Percentiles rank a stretch among this genome's conserved stretches.
Conservation (phyloP, 495 filamentous ascomycete species). For the Penicillium tannophilum region DNA sequence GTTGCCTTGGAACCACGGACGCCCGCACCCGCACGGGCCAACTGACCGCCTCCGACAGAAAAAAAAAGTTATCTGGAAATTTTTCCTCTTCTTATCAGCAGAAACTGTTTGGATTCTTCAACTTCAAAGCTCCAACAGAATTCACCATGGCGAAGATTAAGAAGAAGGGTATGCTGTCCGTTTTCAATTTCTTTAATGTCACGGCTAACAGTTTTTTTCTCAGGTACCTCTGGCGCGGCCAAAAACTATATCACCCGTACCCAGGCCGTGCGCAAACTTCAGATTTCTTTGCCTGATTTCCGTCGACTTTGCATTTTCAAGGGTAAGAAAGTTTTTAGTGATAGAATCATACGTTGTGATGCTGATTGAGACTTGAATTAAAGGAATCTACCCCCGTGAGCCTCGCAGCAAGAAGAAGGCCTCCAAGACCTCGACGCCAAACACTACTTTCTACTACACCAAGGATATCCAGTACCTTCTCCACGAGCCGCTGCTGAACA, state of each 20-base stretch:
- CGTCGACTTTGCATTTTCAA: slow-evolving; percentile 98
- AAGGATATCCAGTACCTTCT: slow-evolving; percentile 98
- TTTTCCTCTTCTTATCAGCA: slow-evolving; percentile 40
- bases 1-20: slow-evolving; percentile 34
- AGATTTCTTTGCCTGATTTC: slow-evolving; percentile 96
- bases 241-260: slow-evolving; percentile 98
- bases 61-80: slow-evolving; percentile 46
- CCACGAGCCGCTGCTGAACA: slow-evolving; percentile 91
- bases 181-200: slow-evolving; percentile 5
- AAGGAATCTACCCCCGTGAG: slow-evolving; percentile 94
- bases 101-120: slow-evolving; percentile 18
- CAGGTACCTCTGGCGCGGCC: slow-evolving; percentile 85
- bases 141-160: slow-evolving; percentile 78
- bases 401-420: slow-evolving; percentile 96
- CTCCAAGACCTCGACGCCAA: slow-evolving; percentile 82
- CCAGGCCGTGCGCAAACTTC: slow-evolving; percentile 94
- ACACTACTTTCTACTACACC: slow-evolving; percentile 98
- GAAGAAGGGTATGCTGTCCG: slow-evolving; percentile 72
- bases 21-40: slow-evolving; percentile 43
- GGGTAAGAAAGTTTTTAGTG: slow-evolving; percentile 50
- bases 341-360: slow-evolving; percentile 3
- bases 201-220: slow-evolving; percentile 20
- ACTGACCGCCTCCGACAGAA: slow-evolving; percentile 27
- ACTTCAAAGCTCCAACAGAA: slow-evolving; percentile 15
- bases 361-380: slow-evolving; percentile 16